These are phyloP conservation scores for Exophiala xenobiotica DNA, from an alignment of 2,329 filamentous ascomycete species.

Conservation along the genomic window DNA sequence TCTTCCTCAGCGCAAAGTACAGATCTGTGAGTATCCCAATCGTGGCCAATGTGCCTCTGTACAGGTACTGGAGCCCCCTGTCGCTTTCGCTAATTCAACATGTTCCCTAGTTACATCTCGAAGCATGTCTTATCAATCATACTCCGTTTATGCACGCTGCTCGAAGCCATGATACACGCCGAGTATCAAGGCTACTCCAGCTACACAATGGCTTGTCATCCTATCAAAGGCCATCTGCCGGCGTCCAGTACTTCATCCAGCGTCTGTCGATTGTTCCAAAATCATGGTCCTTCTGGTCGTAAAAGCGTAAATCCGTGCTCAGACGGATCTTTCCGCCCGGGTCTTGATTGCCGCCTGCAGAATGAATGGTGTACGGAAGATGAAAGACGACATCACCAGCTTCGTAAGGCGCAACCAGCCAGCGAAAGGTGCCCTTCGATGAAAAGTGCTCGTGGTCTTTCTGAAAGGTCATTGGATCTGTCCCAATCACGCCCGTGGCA, in stretches of 20 bases:
- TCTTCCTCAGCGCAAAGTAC: too few species aligned
- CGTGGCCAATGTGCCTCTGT: too few species aligned
- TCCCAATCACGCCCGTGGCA: slow-evolving; percentile 29
- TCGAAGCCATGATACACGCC: too few species aligned
- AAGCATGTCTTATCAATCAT: too few species aligned
- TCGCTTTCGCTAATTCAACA: too few species aligned
- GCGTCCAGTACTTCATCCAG: slow-evolving; percentile 41
- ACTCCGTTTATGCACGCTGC: too few species aligned
- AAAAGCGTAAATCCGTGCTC: slow-evolving; percentile 46
- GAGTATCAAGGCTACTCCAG: too few species aligned
- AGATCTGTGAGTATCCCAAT: too few species aligned
- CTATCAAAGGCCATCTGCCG: slow-evolving; percentile 36
- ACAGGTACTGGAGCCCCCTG: too few species aligned
- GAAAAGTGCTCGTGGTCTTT: slow-evolving; percentile 8
- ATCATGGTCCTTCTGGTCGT: slow-evolving; percentile 31
- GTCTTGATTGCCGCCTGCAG: slow-evolving; percentile 30
- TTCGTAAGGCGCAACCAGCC: slow-evolving; percentile 39
- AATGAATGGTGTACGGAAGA: slow-evolving; percentile 44
- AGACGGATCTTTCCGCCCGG: slow-evolving; percentile 39
- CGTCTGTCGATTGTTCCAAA: slow-evolving; percentile 37
- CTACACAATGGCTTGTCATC: background rate
- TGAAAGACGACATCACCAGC: slow-evolving; percentile 46
- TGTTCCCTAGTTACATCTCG: too few species aligned
- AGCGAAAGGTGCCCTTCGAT: slow-evolving; percentile 22
- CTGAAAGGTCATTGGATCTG: slow-evolving; percentile 12